Conservation (phyloP, 208 protist species). For the Trypanosoma congolense region DNA sequence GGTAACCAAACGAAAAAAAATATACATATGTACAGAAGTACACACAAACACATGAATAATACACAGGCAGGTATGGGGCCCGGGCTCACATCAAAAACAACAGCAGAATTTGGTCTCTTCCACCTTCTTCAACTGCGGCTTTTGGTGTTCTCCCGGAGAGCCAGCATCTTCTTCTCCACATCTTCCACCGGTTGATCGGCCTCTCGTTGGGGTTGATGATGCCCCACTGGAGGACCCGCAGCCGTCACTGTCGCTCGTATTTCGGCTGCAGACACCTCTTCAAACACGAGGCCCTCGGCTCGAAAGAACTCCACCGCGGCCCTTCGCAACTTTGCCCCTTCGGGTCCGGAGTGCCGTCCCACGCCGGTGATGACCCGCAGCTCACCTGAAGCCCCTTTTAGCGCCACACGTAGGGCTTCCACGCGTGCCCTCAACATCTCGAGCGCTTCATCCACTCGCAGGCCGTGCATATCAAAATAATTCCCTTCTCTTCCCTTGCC, state of each 20-base stretch:
- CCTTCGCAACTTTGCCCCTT: constrained; percentile 34
- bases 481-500: constrained; percentile 43
- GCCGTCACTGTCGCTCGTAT: constrained; percentile 34
- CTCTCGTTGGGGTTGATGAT: too few species aligned
- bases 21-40: too few species aligned
- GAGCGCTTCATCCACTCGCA: constrained; percentile 48
- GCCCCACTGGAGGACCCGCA: not conserved
- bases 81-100: too few species aligned
- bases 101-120: too few species aligned
- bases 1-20: too few species aligned
- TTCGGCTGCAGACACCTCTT: constrained; percentile 33
- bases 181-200: too few species aligned
- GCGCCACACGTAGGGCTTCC: constrained; percentile 28
- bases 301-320: constrained; percentile 34
- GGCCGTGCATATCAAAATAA: constrained; percentile 56
- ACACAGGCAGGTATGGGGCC: too few species aligned
- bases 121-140: too few species aligned
- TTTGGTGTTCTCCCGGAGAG: too few species aligned
- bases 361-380: constrained; percentile 47
- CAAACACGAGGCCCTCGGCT: constrained; percentile 30
- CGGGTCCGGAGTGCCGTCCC: constrained; percentile 50
- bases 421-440: constrained; percentile 34
- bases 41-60: too few species aligned
- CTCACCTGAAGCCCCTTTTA: constrained; percentile 27
- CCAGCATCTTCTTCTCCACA: too few species aligned